Evolutionary conservation across 176 grass and related monocot species (phyloP).

Genomic region (Otatea glauca): DNA sequence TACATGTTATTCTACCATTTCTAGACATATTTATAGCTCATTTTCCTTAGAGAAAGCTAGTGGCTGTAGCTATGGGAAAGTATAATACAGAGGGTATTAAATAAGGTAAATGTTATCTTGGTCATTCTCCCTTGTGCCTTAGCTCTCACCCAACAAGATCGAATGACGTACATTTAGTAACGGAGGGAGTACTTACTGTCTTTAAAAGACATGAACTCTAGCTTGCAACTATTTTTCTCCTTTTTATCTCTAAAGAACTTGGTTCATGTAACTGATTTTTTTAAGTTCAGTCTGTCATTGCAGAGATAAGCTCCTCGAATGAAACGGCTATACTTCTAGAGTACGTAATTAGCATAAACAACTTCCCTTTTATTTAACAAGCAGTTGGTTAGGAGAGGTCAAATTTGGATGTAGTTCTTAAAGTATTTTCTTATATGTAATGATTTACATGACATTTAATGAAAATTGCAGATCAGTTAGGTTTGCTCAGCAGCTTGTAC

Average conservation of each 20-base stretch:
- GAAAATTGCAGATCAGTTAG: conserved; percentile 79
- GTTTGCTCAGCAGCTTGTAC: conserved; percentile 97
- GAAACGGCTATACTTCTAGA: conserved; percentile 86
- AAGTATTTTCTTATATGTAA: conserved; percentile 32
- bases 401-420: conserved; percentile 31
- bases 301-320: conserved; percentile 94
- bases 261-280: conserved; percentile 34
- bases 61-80: conserved; percentile 16
- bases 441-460: conserved; percentile 38
- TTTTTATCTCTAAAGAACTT: conserved; percentile 33
- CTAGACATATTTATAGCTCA: neutral
- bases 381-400: conserved; percentile 25
- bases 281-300: conserved; percentile 86
- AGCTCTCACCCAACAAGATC: neutral
- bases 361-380: conserved; percentile 45
- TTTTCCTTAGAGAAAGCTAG: neutral
- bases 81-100: neutral
- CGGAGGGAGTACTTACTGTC: neutral
- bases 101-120: neutral
- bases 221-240: conserved; percentile 20
- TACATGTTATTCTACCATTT: conserved; percentile 33
- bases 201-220: conserved; percentile 19
- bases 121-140: conserved; percentile 3
- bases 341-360: conserved; percentile 60
- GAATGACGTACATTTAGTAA: neutral